Conservation (phyloP, 768 basidiomycete genomes). For the Mycena filopes region DNA sequence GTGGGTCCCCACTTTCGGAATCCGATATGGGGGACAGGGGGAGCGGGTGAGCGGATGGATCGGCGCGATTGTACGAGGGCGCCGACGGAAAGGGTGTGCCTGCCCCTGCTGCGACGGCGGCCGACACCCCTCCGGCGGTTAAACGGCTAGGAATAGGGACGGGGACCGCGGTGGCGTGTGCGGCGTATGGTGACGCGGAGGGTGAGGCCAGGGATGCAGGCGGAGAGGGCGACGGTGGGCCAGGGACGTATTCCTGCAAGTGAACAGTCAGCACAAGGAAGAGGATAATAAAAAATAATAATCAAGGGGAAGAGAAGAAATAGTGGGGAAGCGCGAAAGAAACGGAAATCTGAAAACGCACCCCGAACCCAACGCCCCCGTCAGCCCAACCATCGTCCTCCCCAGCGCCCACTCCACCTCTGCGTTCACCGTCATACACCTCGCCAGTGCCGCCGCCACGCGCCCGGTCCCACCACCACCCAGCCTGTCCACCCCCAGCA, state of each 20-base stretch:
- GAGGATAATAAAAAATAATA: not conserved
- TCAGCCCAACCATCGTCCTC: slow-evolving; percentile 43
- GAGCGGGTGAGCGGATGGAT: slow-evolving; percentile 13
- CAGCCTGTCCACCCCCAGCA: slow-evolving; percentile 5
- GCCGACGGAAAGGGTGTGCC: not conserved
- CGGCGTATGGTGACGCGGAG: slow-evolving; percentile 8
- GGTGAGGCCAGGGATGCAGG: slow-evolving; percentile 14
- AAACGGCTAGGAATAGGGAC: not conserved
- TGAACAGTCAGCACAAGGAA: not conserved
- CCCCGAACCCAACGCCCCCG: slow-evolving; percentile 33
- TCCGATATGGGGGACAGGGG: slow-evolving; percentile 15
- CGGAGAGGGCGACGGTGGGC: slow-evolving; percentile 16
- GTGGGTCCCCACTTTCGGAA: not conserved
- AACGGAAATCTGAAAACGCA: slow-evolving; percentile 2
- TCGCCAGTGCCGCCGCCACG: not conserved
- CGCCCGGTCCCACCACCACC: slow-evolving; percentile 24
- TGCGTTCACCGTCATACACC: not conserved
- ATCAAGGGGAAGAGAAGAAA: not conserved
- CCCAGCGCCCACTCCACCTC: not conserved
- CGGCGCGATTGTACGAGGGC: no score
- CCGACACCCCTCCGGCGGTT: no score
- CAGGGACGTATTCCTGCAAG: not conserved
- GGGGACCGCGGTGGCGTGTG: slow-evolving; percentile 2
- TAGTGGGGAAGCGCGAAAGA: not conserved
- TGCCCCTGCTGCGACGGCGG: not conserved